Evolutionary conservation across 2,329 filamentous ascomycete genomes (phyloP).

Genomic region (Thelonectria blattea): DNA sequence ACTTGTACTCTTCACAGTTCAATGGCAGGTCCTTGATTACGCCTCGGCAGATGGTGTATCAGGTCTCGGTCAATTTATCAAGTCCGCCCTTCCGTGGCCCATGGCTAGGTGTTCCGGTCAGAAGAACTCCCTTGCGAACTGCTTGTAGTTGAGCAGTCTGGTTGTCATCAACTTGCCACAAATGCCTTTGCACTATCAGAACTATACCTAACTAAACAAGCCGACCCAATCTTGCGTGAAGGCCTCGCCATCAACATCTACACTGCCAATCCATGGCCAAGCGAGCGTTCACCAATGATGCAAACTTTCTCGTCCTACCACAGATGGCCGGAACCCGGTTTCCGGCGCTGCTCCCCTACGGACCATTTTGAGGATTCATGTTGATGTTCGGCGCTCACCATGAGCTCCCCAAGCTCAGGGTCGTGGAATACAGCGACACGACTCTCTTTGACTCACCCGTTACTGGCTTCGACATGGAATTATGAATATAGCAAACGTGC

Average conservation of each 20-base stretch:
- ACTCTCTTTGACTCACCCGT: slow-evolving; percentile 77
- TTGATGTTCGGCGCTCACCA: slow-evolving; percentile 76
- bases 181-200: slow-evolving; percentile 54
- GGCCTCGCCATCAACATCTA: slow-evolving; percentile 20
- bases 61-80: slow-evolving; percentile 44
- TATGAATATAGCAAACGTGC: slow-evolving; percentile 51
- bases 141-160: slow-evolving; percentile 20
- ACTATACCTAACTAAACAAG: slow-evolving; percentile 54
- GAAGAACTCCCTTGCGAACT: slow-evolving; percentile 9
- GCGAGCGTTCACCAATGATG: slow-evolving; percentile 60
- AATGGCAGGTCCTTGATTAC: slow-evolving; percentile 49
- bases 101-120: slow-evolving; percentile 20
- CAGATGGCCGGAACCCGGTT: slow-evolving; percentile 66
- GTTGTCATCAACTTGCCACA: slow-evolving; percentile 2
- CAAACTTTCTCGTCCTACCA: slow-evolving; percentile 74
- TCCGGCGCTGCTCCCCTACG: slow-evolving; percentile 66
- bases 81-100: slow-evolving; percentile 42
- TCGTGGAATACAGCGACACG: slow-evolving; percentile 74
- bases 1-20: slow-evolving; percentile 55
- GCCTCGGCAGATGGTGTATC: slow-evolving; percentile 37
- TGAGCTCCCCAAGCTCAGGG: slow-evolving; percentile 71
- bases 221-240: slow-evolving; percentile 51
- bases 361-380: slow-evolving; percentile 72
- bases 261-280: slow-evolving; percentile 45
- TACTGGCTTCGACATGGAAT: slow-evolving; percentile 66